Conservation (phyloP, 108 stramenopile genomes). For the Chaetoceros muelleri region DNA sequence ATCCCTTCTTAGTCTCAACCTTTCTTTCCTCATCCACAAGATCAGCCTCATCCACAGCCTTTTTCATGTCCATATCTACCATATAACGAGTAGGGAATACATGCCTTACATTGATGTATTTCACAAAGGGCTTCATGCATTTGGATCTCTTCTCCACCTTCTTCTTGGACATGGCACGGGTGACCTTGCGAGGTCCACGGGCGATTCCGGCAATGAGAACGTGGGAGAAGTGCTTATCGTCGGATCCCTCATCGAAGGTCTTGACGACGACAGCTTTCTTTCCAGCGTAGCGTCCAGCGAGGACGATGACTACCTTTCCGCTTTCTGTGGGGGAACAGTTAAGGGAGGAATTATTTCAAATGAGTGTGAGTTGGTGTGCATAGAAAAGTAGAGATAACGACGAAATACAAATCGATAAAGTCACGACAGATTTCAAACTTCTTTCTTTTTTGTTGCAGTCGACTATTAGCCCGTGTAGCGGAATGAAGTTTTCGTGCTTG, state of each 20-base stretch:
- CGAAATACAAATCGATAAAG: no score
- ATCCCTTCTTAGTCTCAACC: constrained; percentile 83
- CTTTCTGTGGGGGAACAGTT: constrained; percentile 51
- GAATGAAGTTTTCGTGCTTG: no score
- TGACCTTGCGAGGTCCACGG: constrained; percentile 94
- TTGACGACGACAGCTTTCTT: constrained; percentile 99
- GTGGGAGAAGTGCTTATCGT: constrained; percentile 93
- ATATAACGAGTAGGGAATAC: constrained; percentile 99
- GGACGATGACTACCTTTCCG: constrained; percentile 99
- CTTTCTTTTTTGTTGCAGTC: no score
- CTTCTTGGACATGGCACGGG: constrained; percentile 90
- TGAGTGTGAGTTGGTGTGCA: no score
- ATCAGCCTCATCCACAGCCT: constrained; percentile 86
- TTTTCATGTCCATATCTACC: constrained; percentile 94
- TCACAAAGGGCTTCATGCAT: constrained; percentile 97
- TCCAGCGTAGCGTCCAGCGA: constrained; percentile 98
- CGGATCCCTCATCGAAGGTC: constrained; percentile 93
- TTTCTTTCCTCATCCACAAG: constrained; percentile 67
- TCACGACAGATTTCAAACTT: no score
- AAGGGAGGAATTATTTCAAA: no score
- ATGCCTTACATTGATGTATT: constrained; percentile 98
- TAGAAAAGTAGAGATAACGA: no score
- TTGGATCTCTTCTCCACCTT: constrained; percentile 93
- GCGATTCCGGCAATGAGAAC: constrained; percentile 96
- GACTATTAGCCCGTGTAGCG: no score